Evolutionary conservation across 768 basidiomycete species (phyloP).

Genomic region (Myochromella boudieri): DNA sequence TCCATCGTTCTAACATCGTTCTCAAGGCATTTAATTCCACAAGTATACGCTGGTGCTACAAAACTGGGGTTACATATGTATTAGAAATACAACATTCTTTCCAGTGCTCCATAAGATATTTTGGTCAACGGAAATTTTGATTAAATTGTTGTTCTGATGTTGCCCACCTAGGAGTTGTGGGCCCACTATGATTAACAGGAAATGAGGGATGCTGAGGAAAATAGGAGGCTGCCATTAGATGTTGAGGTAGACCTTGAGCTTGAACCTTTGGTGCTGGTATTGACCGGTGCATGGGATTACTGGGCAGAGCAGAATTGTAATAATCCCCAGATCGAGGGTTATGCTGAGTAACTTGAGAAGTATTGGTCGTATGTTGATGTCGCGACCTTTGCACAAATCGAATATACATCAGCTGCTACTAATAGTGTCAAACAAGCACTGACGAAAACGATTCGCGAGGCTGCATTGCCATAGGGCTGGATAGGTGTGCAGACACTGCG

Average conservation of each 20-base stretch:
- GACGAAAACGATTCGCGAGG: slow-evolving; percentile 17
- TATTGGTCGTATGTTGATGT: neutral
- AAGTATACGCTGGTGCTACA: slow-evolving; percentile 1
- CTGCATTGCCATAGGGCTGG: slow-evolving; percentile 13
- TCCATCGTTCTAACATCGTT: no score
- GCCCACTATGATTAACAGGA: slow-evolving; percentile 2
- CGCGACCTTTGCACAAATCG: slow-evolving; percentile 6
- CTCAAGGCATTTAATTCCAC: neutral
- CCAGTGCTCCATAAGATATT: neutral
- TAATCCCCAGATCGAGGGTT: neutral
- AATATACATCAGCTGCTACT: neutral
- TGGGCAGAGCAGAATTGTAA: neutral
- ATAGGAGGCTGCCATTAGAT: slow-evolving; percentile 16
- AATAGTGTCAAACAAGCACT: neutral
- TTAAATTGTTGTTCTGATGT: slow-evolving; percentile 22
- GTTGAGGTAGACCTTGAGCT: slow-evolving; percentile 1
- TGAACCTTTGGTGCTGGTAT: neutral
- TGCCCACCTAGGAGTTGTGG: slow-evolving; percentile 18
- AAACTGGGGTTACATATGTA: slow-evolving; percentile 1
- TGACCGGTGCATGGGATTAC: neutral
- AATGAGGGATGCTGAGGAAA: slow-evolving; percentile 17
- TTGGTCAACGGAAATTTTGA: slow-evolving; percentile 12
- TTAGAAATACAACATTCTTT: slow-evolving; percentile 5
- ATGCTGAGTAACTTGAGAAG: neutral
- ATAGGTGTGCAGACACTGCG: slow-evolving; percentile 51